Base-by-base conservation (phyloP, 2,329 filamentous ascomycete genomes). In the Thelonectria discophora region DNA sequence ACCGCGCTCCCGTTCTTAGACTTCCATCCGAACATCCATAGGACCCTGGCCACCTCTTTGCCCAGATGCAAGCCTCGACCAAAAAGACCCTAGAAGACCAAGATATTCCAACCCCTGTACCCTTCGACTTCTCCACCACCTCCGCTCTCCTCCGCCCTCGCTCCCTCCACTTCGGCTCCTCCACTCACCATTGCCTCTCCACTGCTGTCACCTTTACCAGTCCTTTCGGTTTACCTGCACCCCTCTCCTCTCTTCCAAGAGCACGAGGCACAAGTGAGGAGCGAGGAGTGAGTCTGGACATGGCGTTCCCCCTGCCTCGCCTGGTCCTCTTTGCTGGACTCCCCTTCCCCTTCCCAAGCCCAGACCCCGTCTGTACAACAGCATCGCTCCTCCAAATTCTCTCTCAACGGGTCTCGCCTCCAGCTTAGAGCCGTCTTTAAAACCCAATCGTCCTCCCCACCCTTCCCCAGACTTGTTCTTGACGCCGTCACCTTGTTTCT, bases 381-480 rank as follows among this genome's bases (percentile, higher is more conserved):
- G 34, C 34, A 13, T 37, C 34, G 27, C 15, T 37, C 15, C 34
- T 13, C 34, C 55, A 55, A 58, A 52, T 59, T 62, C 58, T 60
- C 20, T 52, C 49, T 52, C 51, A 52, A 62, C 46, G 46, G 43
- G 52, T 50, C 45, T 47, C 32, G 48, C 53, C 53, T 48, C 54
- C 54, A 56, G 42, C 45, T 62, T 68, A 40, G 49, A 34, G 24
- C 52, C 54, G 42, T 55, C 48, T 64, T 71, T 71, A 71, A 70
- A 71, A 67, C 52, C 65, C 63, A 48, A 64, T 68, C 58, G 60
- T 54, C 60, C 66, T 55, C 62, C 63, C 65, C 60, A 55, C 57
- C 57, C 50, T 46, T 61, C 63, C 65, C 65, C 63, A 60, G 60
- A 65, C 60, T 63, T 48, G 42, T 65, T 52, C 45, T 63, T 51